Base-by-base conservation (phyloP, 2,329 filamentous ascomycete species). In the Chaetomiaceae sp. region DNA sequence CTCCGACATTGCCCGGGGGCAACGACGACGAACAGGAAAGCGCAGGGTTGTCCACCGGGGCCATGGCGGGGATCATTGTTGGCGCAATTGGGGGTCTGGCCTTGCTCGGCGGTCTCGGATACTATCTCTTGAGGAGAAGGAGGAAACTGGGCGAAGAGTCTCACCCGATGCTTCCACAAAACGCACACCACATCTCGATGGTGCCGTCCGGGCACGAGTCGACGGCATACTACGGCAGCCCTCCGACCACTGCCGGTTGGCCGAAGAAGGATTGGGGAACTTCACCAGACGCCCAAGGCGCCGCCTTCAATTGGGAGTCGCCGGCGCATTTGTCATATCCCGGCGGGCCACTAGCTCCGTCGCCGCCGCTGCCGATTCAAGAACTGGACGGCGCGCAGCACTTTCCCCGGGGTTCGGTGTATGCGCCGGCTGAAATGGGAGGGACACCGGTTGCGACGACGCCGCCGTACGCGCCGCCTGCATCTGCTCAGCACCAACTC, bases 151-250 rank as follows among this genome's bases (percentile, higher is more conserved):
- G 54, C 5, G 65, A 67, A 23, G 65, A 69, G 51, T 61, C 62
- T 23, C 65, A 63, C 30, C 64, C 64, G 6, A 66, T 69, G 64
- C 59, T 67, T 13, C 54, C 59, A n/a, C 56, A 61, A 13, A 54
- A 53, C 7, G 18, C 23, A 5, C 45, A 23, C 13, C 14, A n/a
- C n/a, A n/a, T 7, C 25, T 43, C 38, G 20, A 36, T 32, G 32
- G 38, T 11, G 13, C 36, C 36, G 29, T 33, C 46, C 4, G 43
- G 37, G 1, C 32, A 54, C 34, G 48, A 51, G 4, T 43, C 42
- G 11, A 54, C 48, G 25, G 50, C 51, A 11, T 55, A 58, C 23
- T 50, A 51, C 44, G 18, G 45, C 40, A 54, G 49, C 40, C 54
- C 54, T 1, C 52, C 57, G 3, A 42, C 23, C 30, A 47, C 51